Evolutionary conservation across 2,329 filamentous ascomycete species (phyloP), one percentile per base, ranked within the genome.

Genomic region (Oidium heveae): DNA sequence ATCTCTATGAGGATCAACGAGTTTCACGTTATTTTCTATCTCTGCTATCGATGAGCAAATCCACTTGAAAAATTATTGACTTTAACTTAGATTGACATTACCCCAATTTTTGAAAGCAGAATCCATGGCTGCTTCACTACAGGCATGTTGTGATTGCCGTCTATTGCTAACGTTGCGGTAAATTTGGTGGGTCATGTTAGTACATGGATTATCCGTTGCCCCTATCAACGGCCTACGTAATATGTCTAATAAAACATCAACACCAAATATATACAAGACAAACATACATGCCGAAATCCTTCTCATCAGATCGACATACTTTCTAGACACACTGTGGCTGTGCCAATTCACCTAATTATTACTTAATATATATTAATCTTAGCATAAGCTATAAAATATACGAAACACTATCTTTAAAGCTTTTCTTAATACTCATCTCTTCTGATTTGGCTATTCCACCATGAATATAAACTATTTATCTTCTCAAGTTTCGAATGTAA

Each of bases 381-480:
- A 39, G 36, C 10, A 39, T 4, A 39, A n/a, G 12, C 36, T 13
- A 13, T 10, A 39, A 39, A 13, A 39, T n/a, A 12, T 39, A 39
- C 36, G 36, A n/a, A 12, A 13, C 36, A 39, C 36, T 4, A 2
- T 39, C 36, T 39, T 39, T 39, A 2, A 39, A 39, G 16, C 24
- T 28, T 39, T n/a, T 39, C 4, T 13, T 39, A 3, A 13, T 39
- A 13, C 36, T 39, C 36, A 13, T 39, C 12, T n/a, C 16, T 39
- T 39, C 16, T n/a, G 3, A 39, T 39, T 39, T 12, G 16, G 16
- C 43, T 12, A 22, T 46, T 52, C 24, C 58, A 60, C 57, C 54
- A 94, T 95, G 80, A 88, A 95, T 70, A 86, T 88, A 56, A 86
- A 84, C 67, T 93, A 93, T 68, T 74, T 96, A 66, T 84, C 86